Evolutionary conservation across 2,329 filamentous ascomycete species (phyloP).

Genomic region (Aspergillus carbonarius): DNA sequence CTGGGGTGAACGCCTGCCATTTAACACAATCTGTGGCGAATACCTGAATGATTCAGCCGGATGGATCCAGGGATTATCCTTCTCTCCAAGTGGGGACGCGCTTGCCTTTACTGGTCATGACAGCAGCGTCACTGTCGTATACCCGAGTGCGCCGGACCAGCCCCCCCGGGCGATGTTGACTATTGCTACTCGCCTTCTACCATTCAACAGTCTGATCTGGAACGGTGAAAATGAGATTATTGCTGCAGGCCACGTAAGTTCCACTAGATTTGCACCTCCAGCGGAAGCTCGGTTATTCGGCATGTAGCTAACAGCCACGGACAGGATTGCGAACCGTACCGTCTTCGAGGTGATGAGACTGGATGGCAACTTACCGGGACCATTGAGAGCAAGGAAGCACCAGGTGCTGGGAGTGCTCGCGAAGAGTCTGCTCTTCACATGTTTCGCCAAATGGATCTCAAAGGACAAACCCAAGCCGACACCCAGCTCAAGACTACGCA

Average conservation of each 20-base stretch:
- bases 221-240: conserved; percentile 89
- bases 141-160: conserved; percentile 87
- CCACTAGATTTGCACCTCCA: background rate
- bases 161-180: conserved; percentile 87
- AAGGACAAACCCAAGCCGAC: conserved; percentile 87
- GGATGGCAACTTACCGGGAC: conserved; percentile 85
- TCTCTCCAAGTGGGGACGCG: conserved; percentile 89
- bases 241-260: conserved; percentile 78
- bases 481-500: conserved; percentile 93
- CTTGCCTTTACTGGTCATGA: conserved; percentile 94
- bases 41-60: conserved; percentile 94
- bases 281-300: background rate
- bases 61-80: conserved; percentile 91
- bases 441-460: conserved; percentile 98
- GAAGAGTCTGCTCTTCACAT: conserved; percentile 97
- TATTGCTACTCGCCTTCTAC: conserved; percentile 83
- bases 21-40: conserved; percentile 98
- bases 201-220: conserved; percentile 92
- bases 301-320: conserved; percentile 6
- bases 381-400: conserved; percentile 70
- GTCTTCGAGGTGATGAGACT: conserved; percentile 72
- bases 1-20: conserved; percentile 94
- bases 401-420: conserved; percentile 59
- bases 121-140: conserved; percentile 94
- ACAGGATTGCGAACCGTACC: conserved; percentile 77